A percentile compares a stretch with the other conserved stretches of the same genome.
Evolutionary conservation across 73 alveolate genomes (phyloP).

Genomic region (Blepharisma japonicum): DNA sequence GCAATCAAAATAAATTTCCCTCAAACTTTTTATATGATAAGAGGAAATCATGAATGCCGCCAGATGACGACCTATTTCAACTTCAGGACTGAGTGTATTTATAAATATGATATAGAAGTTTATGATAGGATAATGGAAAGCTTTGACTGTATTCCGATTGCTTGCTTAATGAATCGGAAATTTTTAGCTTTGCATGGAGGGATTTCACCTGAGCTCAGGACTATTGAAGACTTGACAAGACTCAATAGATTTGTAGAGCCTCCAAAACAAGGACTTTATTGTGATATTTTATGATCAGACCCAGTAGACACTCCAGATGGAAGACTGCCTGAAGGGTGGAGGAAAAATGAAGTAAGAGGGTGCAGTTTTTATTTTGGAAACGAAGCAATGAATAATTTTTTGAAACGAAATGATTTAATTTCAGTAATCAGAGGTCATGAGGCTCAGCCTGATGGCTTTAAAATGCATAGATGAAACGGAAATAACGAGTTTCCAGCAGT

Average conservation of each 20-base stretch:
- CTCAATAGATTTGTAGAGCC: conserved; percentile 72
- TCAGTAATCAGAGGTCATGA: conserved; percentile 72
- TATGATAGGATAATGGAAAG: conserved; percentile 59
- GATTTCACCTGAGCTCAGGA: conserved; percentile 77
- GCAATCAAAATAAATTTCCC: conserved; percentile 65
- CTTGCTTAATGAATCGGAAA: conserved; percentile 69
- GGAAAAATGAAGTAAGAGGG: conserved; percentile 82
- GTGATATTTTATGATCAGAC: conserved; percentile 77
- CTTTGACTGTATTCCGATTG: conserved; percentile 82
- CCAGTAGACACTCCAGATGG: conserved; percentile 70
- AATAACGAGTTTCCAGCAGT: conserved; percentile 68
- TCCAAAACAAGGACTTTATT: conserved; percentile 72
- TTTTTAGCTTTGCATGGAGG: conserved; percentile 88
- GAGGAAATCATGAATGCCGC: conserved; percentile 51
- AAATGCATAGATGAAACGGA: conserved; percentile 77
- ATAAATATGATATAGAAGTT: conserved; percentile 57
- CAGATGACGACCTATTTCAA: conserved; percentile 79
- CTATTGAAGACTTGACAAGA: conserved; percentile 44
- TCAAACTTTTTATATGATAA: conserved; percentile 50
- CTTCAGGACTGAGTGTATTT: conserved; percentile 73
- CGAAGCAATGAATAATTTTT: conserved; percentile 64
- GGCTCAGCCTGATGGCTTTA: conserved; percentile 72
- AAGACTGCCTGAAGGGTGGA: not conserved
- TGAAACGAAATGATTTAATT: conserved; percentile 54
- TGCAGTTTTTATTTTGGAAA: conserved; percentile 81